phyloP scores from a whole-genome alignment of 345 rosid species.

The Luvunga scandens region DNA sequence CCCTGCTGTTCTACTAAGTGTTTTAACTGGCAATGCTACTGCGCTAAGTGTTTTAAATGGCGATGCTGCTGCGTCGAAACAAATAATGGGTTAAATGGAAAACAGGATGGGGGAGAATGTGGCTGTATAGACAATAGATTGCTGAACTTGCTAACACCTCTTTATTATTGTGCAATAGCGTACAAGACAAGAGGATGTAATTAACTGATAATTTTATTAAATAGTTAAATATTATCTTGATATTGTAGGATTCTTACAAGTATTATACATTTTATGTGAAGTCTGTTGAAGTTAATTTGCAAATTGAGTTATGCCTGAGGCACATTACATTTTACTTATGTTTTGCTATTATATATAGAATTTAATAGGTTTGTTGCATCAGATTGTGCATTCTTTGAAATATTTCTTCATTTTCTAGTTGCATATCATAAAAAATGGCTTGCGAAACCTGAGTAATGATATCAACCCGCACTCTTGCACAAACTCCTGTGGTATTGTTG shows the following conservation, averaged over 20 bases:
- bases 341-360: too few species aligned
- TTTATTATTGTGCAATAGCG: slow-evolving; percentile 21
- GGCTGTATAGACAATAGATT: slow-evolving; percentile 49
- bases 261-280: not conserved
- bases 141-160: slow-evolving; percentile 28
- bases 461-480: too few species aligned
- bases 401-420: too few species aligned
- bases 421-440: too few species aligned
- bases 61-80: slow-evolving; percentile 32
- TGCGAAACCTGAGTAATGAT: too few species aligned
- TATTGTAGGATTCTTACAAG: not conserved
- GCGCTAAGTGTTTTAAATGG: too few species aligned
- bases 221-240: slow-evolving; percentile 14
- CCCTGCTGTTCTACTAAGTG: slow-evolving; percentile 16
- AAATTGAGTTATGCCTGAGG: too few species aligned
- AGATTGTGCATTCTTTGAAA: too few species aligned
- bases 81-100: slow-evolving; percentile 19
- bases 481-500: too few species aligned
- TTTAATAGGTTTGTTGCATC: too few species aligned
- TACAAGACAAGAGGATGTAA: slow-evolving; percentile 27
- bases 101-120: slow-evolving; percentile 27
- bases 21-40: slow-evolving; percentile 24
- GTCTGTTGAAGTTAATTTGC: slow-evolving; percentile 4
- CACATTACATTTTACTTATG: too few species aligned
- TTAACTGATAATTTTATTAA: slow-evolving; percentile 3